phyloP scores from a whole-genome alignment of 371 early-diverging fungal species.

The Mucor lusitanicus region DNA sequence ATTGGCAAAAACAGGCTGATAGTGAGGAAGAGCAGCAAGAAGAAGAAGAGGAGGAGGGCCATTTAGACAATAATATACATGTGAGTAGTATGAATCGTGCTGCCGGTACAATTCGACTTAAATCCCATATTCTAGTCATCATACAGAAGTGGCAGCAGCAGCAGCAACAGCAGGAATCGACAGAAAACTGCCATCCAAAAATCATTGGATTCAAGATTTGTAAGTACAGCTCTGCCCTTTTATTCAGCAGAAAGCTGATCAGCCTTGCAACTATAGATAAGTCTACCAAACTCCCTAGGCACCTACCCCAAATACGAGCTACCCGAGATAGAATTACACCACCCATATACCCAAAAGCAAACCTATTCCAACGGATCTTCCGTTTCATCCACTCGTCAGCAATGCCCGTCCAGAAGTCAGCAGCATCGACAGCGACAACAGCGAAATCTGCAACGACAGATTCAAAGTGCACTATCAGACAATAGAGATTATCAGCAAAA shows the following conservation, averaged over 20 bases:
- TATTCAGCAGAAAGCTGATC: too few species aligned
- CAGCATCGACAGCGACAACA: background rate
- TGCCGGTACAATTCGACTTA: background rate
- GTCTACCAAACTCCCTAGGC: constrained; percentile 3
- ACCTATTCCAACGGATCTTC: background rate
- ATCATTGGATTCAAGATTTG: constrained; percentile 6
- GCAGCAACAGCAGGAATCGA: background rate
- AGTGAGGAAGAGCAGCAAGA: background rate
- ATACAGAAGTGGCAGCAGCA: background rate
- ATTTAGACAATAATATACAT: background rate
- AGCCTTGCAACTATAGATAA: too few species aligned
- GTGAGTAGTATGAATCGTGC: background rate
- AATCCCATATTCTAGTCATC: background rate
- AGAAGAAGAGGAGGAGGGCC: background rate
- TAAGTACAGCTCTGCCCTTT: background rate
- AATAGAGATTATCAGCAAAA: background rate
- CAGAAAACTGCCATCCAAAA: constrained; percentile 1
- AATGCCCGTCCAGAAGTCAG: background rate
- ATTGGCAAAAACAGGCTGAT: background rate
- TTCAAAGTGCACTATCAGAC: background rate
- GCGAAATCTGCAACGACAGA: background rate
- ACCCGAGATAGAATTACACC: constrained; percentile 11
- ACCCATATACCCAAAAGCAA: constrained; percentile 11
- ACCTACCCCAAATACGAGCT: constrained; percentile 1
- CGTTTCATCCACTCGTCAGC: constrained; percentile 1